Base-by-base conservation (phyloP, 768 basidiomycete species). In the Mycena galericulata region DNA sequence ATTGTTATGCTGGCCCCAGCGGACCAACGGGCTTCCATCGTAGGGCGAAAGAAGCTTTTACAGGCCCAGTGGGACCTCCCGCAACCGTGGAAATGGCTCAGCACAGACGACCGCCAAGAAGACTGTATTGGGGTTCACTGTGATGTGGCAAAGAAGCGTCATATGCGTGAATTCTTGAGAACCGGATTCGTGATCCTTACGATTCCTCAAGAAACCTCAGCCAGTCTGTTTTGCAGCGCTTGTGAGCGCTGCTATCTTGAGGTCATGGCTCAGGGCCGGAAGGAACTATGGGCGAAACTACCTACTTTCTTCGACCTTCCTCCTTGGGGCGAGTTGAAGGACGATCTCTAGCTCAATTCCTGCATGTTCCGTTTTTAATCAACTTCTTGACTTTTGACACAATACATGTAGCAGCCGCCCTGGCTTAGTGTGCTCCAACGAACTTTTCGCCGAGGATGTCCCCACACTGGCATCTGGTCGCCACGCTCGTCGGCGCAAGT, bases 231-330 rank as follows among this genome's bases (percentile, higher is more conserved):
- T 32, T 67, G 36, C 24, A 30, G 2, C 56, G n/a, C 67, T 10
- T 70, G 69, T 47, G 46, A 22, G 15, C 20, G 24, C 15, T 68
- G 70, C 59, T 45, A 22, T 4, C 55, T 10, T 3, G 22, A 24
- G 43, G 54, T 51, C 17, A 53, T 63, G 54, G 49, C 24, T 6
- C 55, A n/a, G 22, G 71, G 71, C 26, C 58, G 71, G 1, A 17
- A 65, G 29, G 45, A 62, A 45, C 66, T 72, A 62, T 72, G 71
- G 71, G 54, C 66, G 6, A 17, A 61, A 20, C 68, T 72, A 11
- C 71, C 71, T 12, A 26, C 50, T 2, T 65, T 65, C 34, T 72
- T 72, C 36, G 63, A 54, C 12, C 60, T 72, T 34, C 71, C 71
- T 26, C 41, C 55, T 1, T 72, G 71, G 71, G 32, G 40, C 45